Conservation (phyloP, 805 yeast species). For the Soucietia sequanensis region DNA sequence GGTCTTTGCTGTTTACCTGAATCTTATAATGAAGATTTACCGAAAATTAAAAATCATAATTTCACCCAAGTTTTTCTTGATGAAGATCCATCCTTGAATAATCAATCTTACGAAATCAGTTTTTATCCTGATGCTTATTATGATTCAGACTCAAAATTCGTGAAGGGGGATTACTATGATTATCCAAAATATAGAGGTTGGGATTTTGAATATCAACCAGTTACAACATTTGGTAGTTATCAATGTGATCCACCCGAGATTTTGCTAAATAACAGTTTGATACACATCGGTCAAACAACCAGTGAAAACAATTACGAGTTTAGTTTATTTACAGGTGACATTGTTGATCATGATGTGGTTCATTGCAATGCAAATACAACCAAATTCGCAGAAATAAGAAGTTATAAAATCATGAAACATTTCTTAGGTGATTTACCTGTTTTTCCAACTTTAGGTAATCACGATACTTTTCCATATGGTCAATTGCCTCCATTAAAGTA, state of each 20-base stretch:
- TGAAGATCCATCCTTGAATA: constrained; percentile 9
- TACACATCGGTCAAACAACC: constrained; percentile 35
- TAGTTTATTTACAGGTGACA: constrained; percentile 70
- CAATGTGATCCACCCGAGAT: constrained; percentile 66
- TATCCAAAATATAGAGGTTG: constrained; percentile 22
- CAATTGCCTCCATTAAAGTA: constrained; percentile 54
- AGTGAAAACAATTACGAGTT: constrained; percentile 49
- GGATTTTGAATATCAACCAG: constrained; percentile 46
- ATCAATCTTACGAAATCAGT: constrained; percentile 12
- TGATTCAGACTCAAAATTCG: constrained; percentile 19
- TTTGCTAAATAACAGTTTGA: constrained; percentile 57
- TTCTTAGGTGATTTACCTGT: constrained; percentile 53
- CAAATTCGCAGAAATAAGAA: constrained; percentile 68
- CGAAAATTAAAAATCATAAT: constrained; percentile 20
- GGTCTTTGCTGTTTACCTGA: constrained; percentile 63
- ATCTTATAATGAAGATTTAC: constrained; percentile 33
- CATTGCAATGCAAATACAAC: constrained; percentile 58
- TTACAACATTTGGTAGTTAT: constrained; percentile 61
- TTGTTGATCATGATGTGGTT: constrained; percentile 64
- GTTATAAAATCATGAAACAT: constrained; percentile 59
- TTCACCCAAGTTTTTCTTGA: constrained; percentile 26
- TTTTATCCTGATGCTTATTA: constrained; percentile 34
- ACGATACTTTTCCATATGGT: constrained; percentile 72
- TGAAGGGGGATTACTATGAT: constrained; percentile 35
- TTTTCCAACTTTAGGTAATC: constrained; percentile 65